phyloP scores from a whole-genome alignment of 139 green algal genomes.

The Zygnema circumcarinatum region DNA sequence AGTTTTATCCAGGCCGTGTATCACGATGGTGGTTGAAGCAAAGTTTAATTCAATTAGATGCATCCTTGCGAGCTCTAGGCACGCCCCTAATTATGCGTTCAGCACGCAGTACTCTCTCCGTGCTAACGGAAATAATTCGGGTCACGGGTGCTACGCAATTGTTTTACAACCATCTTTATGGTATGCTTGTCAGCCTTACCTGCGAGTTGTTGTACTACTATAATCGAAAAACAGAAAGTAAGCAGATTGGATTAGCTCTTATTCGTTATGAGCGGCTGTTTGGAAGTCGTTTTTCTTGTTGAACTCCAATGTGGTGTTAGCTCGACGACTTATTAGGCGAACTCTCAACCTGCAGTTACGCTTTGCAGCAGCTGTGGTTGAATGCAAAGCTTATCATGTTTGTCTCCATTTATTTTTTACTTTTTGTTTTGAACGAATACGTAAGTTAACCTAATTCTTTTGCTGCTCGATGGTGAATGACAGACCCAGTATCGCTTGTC shows the following conservation, averaged over 20 bases:
- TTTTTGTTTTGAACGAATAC: too few relatives aligned
- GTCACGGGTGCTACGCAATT: conserved; percentile 73
- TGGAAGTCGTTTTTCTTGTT: background rate
- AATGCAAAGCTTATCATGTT: too few relatives aligned
- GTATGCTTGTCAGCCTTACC: conserved; percentile 36
- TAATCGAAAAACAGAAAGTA: too few relatives aligned
- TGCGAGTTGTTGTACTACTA: too few relatives aligned
- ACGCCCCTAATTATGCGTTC: conserved; percentile 74
- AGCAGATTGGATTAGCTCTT: background rate
- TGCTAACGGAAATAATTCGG: conserved; percentile 68
- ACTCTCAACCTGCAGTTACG: too few relatives aligned
- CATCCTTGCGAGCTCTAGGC: conserved; percentile 75
- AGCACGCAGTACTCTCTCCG: conserved; percentile 63
- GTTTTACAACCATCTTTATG: conserved; percentile 94
- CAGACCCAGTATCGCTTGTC: conserved; percentile 89
- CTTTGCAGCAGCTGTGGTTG: too few relatives aligned
- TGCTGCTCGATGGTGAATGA: background rate
- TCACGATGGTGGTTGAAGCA: conserved; percentile 64
- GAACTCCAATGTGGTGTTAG: too few relatives aligned
- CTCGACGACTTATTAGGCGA: too few relatives aligned
- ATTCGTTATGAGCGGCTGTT: background rate
- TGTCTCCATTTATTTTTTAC: too few relatives aligned
- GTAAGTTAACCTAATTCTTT: too few relatives aligned
- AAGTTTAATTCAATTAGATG: conserved; percentile 67
- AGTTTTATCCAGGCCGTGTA: conserved; percentile 85